phyloP scores from a whole-genome alignment of 2,329 filamentous ascomycete species.

The Paraphoma sp. region DNA sequence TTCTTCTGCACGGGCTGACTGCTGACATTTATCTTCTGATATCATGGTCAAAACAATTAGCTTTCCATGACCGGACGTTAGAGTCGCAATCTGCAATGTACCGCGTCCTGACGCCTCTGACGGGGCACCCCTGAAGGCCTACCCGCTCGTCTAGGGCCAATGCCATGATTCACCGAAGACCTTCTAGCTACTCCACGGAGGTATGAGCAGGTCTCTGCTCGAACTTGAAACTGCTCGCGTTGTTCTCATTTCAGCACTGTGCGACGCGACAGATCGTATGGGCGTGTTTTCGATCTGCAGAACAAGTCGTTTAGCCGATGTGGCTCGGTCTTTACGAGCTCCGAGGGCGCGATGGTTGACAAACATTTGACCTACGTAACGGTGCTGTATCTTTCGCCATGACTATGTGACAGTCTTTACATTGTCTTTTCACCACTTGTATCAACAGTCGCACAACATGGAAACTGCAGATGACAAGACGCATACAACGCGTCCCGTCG shows the following conservation, averaged over 20 bases:
- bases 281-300: background rate
- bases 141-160: no score
- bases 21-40: background rate
- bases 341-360: background rate
- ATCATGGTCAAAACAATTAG: background rate
- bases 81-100: no score
- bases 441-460: slow-evolving; percentile 2
- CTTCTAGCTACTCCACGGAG: no score
- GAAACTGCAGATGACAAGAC: slow-evolving; percentile 10
- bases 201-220: no score
- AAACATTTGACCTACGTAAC: background rate
- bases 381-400: background rate
- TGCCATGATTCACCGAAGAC: no score
- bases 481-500: background rate
- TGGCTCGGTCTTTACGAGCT: background rate
- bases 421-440: no score
- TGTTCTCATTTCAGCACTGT: background rate
- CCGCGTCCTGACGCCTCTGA: no score
- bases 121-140: no score
- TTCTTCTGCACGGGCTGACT: background rate
- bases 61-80: background rate
- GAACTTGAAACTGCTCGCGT: no score
- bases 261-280: background rate
- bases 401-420: background rate
- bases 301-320: background rate